These are phyloP conservation scores for Taphrina pruni DNA, from an alignment of 1,139 yeast species.

Conservation along the genomic window DNA sequence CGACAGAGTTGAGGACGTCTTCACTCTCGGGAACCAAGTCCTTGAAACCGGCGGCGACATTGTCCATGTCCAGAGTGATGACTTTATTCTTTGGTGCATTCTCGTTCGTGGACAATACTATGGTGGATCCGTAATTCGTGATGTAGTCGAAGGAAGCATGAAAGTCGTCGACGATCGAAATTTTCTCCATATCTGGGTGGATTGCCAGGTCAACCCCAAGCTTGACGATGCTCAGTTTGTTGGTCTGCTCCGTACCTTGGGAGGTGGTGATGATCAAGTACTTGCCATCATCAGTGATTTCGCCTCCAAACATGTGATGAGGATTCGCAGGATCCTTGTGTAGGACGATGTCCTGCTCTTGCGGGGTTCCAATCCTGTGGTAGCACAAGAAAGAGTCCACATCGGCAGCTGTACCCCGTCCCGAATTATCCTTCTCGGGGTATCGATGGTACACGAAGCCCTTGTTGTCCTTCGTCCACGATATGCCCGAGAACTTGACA, in stretches of 20 bases:
- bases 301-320: conserved; percentile 30
- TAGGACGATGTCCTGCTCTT: conserved; percentile 25
- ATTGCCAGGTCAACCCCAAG: conserved; percentile 15
- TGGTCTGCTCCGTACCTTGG: conserved; percentile 30
- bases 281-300: conserved; percentile 27
- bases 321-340: conserved; percentile 30
- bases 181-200: conserved; percentile 57
- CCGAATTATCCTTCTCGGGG: conserved; percentile 37
- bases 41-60: conserved; percentile 19
- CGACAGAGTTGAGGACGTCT: conserved; percentile 32
- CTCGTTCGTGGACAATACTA: conserved; percentile 33
- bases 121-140: conserved; percentile 41
- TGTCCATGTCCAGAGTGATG: conserved; percentile 23
- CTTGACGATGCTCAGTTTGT: conserved; percentile 29
- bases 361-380: conserved; percentile 30
- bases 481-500: conserved; percentile 36
- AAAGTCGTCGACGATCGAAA: conserved; percentile 80
- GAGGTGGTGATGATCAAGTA: conserved; percentile 36
- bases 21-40: conserved; percentile 24
- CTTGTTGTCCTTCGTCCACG: conserved; percentile 36
- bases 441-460: conserved; percentile 39
- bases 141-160: conserved; percentile 80
- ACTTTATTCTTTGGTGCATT: conserved; percentile 31
- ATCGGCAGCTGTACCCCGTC: conserved; percentile 35
- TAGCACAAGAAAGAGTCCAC: conserved; percentile 28